Evolutionary conservation across 1,284 basidiomycete genomes (phyloP), one percentile per base, ranked within the genome.

Genomic region (Trametes pubescens): DNA sequence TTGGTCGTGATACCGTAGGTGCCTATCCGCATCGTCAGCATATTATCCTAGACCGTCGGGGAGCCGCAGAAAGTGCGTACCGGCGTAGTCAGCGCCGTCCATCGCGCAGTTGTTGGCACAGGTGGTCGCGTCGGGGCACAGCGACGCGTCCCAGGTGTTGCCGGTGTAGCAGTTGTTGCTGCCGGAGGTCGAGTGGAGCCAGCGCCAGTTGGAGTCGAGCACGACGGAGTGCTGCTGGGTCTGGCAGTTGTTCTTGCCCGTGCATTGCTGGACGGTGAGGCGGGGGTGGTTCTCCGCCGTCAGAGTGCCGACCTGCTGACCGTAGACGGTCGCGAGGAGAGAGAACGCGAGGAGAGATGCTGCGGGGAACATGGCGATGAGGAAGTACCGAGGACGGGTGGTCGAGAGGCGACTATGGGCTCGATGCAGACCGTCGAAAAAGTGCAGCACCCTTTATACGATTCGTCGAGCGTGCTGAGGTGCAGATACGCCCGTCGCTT

Each of bases 71-170:
- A 38, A 14, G 14, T 40, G 76, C 78, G 74, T 76, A 62, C 75
- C 77, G 7, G 73, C 38, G 74, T 87, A 86, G 74, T 84, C 81
- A 26, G 84, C 85, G 63, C 85, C 85, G 62, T 87, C 85, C 62
- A 87, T 72, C 18, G 83, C 84, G 68, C 85, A 87, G 75, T 83
- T 83, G 57, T 63, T 10, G 3, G 77, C 75, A 69, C 78, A 79
- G 26, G 76, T 77, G 16, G 52, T 62, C 29, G 61, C 65, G 65
- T 76, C 73, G 43, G 76, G 73, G 70, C 78, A 79, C 61, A 78
- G 65, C 24, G 74, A 66, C 5, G 73, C 51, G 64, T 78, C 71
- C 74, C 74, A 76, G 11, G 64, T 57, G 68, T 77, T 76, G 40
- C 70, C 70, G 65, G 73, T 76, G 72, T 76, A 77, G 68, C 76